Evolutionary conservation across 176 grass and related monocot species (phyloP), one percentile per base, ranked within the genome.

Genomic region (Microstegium vimineum): DNA sequence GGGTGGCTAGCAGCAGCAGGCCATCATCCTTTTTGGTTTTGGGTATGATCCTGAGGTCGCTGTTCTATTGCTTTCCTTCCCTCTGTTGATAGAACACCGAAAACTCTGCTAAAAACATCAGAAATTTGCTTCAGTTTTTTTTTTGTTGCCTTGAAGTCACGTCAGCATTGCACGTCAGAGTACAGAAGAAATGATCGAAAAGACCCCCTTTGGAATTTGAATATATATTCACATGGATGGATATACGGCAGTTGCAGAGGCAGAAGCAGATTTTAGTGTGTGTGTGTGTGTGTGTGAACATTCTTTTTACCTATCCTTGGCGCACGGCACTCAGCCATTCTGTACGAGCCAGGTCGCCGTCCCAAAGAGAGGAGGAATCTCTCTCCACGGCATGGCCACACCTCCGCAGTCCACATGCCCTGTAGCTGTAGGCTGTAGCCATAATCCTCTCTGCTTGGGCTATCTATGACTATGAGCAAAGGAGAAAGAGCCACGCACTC

Each of bases 221-320:
- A 61, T 66, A 66, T n/a, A n/a, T 72, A 8, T 83, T 83, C 59
- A 83, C 43, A n/a, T n/a, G n/a, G n/a, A n/a, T n/a, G n/a, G n/a
- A n/a, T n/a, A n/a, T n/a, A n/a, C n/a, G n/a, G n/a, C n/a, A n/a
- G n/a, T n/a, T n/a, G n/a, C n/a, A n/a, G n/a, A n/a, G n/a, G n/a
- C n/a, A n/a, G n/a, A n/a, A n/a, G n/a, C n/a, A n/a, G n/a, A n/a
- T n/a, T n/a, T n/a, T n/a, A n/a, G n/a, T n/a, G n/a, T n/a, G n/a
- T n/a, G n/a, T n/a, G n/a, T n/a, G n/a, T n/a, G n/a, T n/a, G n/a
- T n/a, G n/a, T n/a, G n/a, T n/a, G n/a, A n/a, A n/a, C n/a, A 38
- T 38, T 38, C 36, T 38, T 38, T 38, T 38, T 38, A 38, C 36
- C 36, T 38, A 43, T 5, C 34, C 4, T 5, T 15, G 3, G 42